Evolutionary conservation across 768 basidiomycete species (phyloP).

Genomic region (Boletellus emodensis): DNA sequence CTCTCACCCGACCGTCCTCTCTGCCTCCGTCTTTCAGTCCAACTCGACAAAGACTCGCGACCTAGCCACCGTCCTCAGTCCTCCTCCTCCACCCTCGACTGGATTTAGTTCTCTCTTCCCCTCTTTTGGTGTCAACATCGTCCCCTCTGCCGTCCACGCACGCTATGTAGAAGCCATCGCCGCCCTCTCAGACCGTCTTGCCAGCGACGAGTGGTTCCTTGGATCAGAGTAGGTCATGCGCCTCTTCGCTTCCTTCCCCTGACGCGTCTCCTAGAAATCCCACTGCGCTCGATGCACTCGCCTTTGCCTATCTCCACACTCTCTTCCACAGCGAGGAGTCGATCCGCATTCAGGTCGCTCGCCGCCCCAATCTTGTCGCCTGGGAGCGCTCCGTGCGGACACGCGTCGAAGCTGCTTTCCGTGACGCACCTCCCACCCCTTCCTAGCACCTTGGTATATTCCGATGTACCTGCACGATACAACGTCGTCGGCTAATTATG

Average conservation of each 20-base stretch:
- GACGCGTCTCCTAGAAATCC: slow-evolving; percentile 49
- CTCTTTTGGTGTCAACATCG: slow-evolving; percentile 54
- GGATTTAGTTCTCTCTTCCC: slow-evolving; percentile 66
- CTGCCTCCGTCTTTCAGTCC: slow-evolving; percentile 42
- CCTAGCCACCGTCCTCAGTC: slow-evolving; percentile 51
- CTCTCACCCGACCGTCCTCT: slow-evolving; percentile 43
- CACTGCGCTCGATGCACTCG: slow-evolving; percentile 76
- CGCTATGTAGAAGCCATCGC: slow-evolving; percentile 69
- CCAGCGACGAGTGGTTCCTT: slow-evolving; percentile 78
- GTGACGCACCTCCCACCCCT: not conserved
- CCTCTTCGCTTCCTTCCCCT: not conserved
- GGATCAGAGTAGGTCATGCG: slow-evolving; percentile 55
- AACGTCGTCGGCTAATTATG: not conserved
- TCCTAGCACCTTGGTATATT: slow-evolving; percentile 16
- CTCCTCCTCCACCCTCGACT: slow-evolving; percentile 66
- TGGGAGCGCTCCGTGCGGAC: slow-evolving; percentile 73
- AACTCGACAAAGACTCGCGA: slow-evolving; percentile 21
- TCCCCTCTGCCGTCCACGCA: slow-evolving; percentile 45
- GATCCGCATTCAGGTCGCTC: slow-evolving; percentile 61
- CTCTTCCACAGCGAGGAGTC: slow-evolving; percentile 44
- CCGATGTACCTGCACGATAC: slow-evolving; percentile 12
- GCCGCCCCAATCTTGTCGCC: slow-evolving; percentile 70
- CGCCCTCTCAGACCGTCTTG: slow-evolving; percentile 71
- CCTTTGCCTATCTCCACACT: slow-evolving; percentile 76
- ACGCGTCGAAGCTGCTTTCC: slow-evolving; percentile 53